Percentiles rank a stretch among this genome's conserved stretches.
phyloP scores from a whole-genome alignment of 768 basidiomycete genomes.

The Mycena crocata region DNA sequence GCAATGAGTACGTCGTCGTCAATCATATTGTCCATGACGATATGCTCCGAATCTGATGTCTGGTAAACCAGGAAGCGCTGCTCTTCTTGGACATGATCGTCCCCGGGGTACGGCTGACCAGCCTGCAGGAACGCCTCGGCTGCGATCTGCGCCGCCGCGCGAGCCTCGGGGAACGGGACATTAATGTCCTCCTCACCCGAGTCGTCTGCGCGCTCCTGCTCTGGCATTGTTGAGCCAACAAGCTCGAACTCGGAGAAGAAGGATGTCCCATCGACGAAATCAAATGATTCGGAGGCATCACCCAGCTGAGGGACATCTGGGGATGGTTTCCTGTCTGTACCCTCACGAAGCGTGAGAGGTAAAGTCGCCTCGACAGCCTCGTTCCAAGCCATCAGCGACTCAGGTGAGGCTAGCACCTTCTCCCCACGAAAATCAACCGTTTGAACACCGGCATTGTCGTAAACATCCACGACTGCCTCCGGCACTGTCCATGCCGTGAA shows the following conservation, averaged over 20 bases:
- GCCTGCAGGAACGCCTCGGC: neutral
- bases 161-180: neutral
- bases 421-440: too few species aligned
- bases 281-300: neutral
- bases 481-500: too few species aligned
- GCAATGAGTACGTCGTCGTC: constrained; percentile 14
- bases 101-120: constrained; percentile 18
- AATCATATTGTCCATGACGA: constrained; percentile 20
- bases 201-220: neutral
- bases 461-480: too few species aligned
- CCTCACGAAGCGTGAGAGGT: neutral
- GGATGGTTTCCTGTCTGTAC: neutral
- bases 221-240: neutral
- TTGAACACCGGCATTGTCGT: too few species aligned
- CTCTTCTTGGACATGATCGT: neutral
- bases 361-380: too few species aligned
- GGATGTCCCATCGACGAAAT: neutral
- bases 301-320: neutral
- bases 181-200: neutral
- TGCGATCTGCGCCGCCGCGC: neutral
- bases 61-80: constrained; percentile 19
- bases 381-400: too few species aligned
- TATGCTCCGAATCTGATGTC: constrained; percentile 22
- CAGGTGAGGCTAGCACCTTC: too few species aligned
- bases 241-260: neutral